Base-by-base conservation (phyloP, 805 yeast genomes). In the Candida manassasensis region DNA sequence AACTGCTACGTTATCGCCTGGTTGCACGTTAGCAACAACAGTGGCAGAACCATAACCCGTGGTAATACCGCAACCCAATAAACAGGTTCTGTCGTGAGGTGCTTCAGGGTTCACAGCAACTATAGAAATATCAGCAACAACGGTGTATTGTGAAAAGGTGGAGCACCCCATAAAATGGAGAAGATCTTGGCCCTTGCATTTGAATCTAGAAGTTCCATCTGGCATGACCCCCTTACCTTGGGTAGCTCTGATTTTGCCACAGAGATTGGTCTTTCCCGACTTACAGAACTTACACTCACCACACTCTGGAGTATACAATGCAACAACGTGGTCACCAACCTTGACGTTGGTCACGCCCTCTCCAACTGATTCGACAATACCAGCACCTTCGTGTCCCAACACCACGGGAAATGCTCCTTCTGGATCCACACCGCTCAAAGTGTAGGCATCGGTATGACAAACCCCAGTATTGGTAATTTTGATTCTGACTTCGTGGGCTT, bases 221-320 rank as follows among this genome's bases (percentile, higher is more conserved):
- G 98, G 98, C 96, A 93, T 84, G 40, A 90, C 83, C 61, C 98
- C 99, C 56, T 85, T 82, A 59, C 98, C 97, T 63, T 93, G 99
- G 38, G 99, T 94, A 37, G 86, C 95, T 67, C 98, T 81, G 49
- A 93, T 90, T 52, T 94, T 75, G 44, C 93, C 86, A 73, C 99
- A 93, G 59, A 93, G 75, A 69, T 93, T 93, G 57, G 98, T 90
- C 75, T 94, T 93, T 43, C 96, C 96, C 42, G 89, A 78, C 59
- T 70, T 75, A 71, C 99, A 93, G 75, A 89, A 86, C 63, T 89
- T 88, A 71, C 99, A 93, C 63, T 88, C 84, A 45, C 73, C 70
- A 69, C 99, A 93, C 65, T 94, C 98, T 35, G 98, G 96, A 24
- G 97, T 93, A 77, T 93, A 94, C 29, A 93, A 70, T 14, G 94